Evolutionary conservation across 352 stramenopile species (phyloP).

Genomic region (Phytopythium mirpurense): DNA sequence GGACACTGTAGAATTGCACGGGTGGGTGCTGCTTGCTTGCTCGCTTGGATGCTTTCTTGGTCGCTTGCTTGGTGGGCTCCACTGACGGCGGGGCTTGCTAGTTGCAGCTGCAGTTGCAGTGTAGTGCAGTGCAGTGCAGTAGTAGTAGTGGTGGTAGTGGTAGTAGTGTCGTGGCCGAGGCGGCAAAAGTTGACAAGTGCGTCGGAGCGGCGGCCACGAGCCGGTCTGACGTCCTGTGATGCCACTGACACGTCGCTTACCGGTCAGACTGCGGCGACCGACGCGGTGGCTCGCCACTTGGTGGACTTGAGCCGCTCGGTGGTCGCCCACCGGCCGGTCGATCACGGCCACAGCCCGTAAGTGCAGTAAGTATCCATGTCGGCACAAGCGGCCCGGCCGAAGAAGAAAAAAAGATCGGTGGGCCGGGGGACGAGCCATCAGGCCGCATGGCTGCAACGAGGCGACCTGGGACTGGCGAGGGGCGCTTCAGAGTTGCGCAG

Average conservation of each 20-base stretch:
- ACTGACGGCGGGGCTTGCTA: no score
- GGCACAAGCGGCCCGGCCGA: background rate
- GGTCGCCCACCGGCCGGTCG: background rate
- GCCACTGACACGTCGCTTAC: background rate
- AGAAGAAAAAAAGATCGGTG: conserved; percentile 6
- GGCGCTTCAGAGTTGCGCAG: no score
- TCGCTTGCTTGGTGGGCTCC: no score
- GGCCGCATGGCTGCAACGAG: background rate
- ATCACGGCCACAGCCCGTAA: background rate
- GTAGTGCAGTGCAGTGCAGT: no score
- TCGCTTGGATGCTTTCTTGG: no score
- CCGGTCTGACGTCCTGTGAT: no score
- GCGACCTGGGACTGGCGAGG: background rate
- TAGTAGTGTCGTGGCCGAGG: no score
- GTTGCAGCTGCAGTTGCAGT: no score
- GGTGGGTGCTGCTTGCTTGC: no score
- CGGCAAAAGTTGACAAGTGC: conserved; percentile 18
- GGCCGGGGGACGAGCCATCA: background rate
- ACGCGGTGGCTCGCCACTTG: no score
- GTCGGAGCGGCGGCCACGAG: conserved; percentile 1
- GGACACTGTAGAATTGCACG: no score
- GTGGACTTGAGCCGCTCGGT: background rate
- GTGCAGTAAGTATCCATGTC: conserved; percentile 10
- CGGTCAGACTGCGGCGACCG: background rate
- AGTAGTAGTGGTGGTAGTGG: conserved; percentile 1